Percentiles rank a stretch among this genome's conserved stretches.
Conservation (phyloP, 805 yeast genomes). For the Cyberlindnera subsufficiens region DNA sequence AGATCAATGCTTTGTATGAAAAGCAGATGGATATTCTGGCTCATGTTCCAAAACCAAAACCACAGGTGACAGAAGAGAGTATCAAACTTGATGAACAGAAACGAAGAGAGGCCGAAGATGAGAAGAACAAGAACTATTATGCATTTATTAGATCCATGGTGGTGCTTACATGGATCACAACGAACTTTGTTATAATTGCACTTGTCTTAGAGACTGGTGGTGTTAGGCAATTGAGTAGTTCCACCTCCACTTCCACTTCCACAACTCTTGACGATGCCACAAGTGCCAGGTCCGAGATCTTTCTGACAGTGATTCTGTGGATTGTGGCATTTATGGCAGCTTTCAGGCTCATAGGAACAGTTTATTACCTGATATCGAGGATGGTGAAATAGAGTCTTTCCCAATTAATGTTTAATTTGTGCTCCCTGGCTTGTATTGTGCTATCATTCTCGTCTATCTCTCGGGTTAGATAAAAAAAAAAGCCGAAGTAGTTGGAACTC, state of each 20-base stretch:
- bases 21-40: slow-evolving; percentile 57
- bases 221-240: slow-evolving; percentile 34
- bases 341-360: slow-evolving; percentile 74
- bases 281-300: slow-evolving; percentile 46
- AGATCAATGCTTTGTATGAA: slow-evolving; percentile 70
- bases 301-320: slow-evolving; percentile 85
- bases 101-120: slow-evolving; percentile 34
- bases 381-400: slow-evolving; percentile 18
- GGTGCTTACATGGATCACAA: slow-evolving; percentile 82
- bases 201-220: slow-evolving; percentile 86
- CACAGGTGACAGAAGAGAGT: slow-evolving; percentile 23
- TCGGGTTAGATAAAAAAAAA: background rate
- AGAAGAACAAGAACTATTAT: slow-evolving; percentile 72
- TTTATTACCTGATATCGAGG: slow-evolving; percentile 44
- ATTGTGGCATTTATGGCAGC: slow-evolving; percentile 87
- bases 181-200: slow-evolving; percentile 77
- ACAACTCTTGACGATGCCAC: background rate
- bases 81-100: slow-evolving; percentile 22
- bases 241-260: slow-evolving; percentile 14
- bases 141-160: slow-evolving; percentile 88
- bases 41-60: slow-evolving; percentile 24
- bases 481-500: background rate
- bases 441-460: background rate
- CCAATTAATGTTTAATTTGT: background rate
- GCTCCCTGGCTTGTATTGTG: background rate